Conservation (phyloP, 805 yeast genomes). For the Nakazawaea laoshanensis region DNA sequence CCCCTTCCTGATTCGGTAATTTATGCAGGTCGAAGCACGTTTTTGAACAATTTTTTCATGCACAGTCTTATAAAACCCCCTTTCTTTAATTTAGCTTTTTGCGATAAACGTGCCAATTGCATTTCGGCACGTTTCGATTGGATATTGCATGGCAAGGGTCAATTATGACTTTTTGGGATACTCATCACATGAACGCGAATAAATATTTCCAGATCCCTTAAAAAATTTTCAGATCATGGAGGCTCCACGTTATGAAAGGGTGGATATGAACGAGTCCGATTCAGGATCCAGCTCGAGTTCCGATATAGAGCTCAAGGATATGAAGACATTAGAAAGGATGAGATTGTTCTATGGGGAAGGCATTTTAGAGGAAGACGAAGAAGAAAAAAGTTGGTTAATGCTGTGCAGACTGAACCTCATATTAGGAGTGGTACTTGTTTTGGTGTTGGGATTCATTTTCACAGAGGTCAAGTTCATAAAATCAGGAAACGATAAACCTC, state of each 20-base stretch:
- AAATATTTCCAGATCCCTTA: too few relatives aligned
- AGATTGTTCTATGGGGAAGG: not conserved
- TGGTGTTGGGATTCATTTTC: not conserved
- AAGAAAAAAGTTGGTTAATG: not conserved
- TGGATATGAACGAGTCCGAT: not conserved
- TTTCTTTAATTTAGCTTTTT: too few relatives aligned
- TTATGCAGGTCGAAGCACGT: too few relatives aligned
- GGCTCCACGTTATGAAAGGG: not conserved
- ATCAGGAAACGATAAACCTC: not conserved
- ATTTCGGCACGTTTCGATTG: too few relatives aligned
- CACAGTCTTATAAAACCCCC: too few relatives aligned
- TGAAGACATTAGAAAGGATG: not conserved
- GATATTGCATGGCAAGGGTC: too few relatives aligned
- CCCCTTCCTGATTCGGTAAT: too few relatives aligned
- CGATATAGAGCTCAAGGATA: slow-evolving; percentile 1
- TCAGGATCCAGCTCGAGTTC: not conserved
- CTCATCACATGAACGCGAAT: too few relatives aligned
- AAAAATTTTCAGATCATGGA: too few relatives aligned
- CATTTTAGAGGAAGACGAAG: slow-evolving; percentile 3
- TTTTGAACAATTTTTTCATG: too few relatives aligned
- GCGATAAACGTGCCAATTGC: too few relatives aligned
- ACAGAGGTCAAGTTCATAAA: slow-evolving; percentile 1
- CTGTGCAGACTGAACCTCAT: slow-evolving; percentile 2
- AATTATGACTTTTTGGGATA: too few relatives aligned
- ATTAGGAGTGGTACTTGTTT: not conserved